These are phyloP conservation scores for Carex pumila DNA, from an alignment of 176 grass and related monocot genomes.

Conservation along the genomic window DNA sequence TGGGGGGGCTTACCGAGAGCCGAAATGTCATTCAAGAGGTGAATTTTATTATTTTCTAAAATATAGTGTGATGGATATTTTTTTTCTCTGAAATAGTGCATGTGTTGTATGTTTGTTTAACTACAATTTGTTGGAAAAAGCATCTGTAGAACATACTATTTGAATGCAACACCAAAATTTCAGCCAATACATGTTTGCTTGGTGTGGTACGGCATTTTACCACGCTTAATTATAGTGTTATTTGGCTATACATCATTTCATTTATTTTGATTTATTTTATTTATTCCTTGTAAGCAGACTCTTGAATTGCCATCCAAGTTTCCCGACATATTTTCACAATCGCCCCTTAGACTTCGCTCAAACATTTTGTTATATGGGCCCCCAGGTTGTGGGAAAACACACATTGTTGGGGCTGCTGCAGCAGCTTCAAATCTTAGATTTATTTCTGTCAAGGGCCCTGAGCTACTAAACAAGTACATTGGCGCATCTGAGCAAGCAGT, in stretches of 20 bases:
- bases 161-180: background rate
- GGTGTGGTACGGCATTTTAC: background rate
- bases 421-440: conserved; percentile 85
- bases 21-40: conserved; percentile 92
- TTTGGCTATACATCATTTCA: background rate
- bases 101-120: background rate
- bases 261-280: conserved; percentile 18
- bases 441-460: conserved; percentile 91
- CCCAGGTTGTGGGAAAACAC: conserved; percentile 92
- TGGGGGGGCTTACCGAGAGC: conserved; percentile 77
- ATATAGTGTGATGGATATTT: background rate
- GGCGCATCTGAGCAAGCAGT: conserved; percentile 96
- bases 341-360: conserved; percentile 78
- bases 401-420: conserved; percentile 87
- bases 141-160: background rate
- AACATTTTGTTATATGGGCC: conserved; percentile 93
- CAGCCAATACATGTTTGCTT: background rate
- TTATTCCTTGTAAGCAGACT: conserved; percentile 46
- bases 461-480: conserved; percentile 94
- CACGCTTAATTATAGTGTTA: background rate
- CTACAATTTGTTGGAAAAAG: background rate
- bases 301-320: conserved; percentile 91
- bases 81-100: background rate
- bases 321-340: conserved; percentile 69
- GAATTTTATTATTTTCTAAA: background rate